Conservation (phyloP, 495 filamentous ascomycete species). For the Talaromyces liani region DNA sequence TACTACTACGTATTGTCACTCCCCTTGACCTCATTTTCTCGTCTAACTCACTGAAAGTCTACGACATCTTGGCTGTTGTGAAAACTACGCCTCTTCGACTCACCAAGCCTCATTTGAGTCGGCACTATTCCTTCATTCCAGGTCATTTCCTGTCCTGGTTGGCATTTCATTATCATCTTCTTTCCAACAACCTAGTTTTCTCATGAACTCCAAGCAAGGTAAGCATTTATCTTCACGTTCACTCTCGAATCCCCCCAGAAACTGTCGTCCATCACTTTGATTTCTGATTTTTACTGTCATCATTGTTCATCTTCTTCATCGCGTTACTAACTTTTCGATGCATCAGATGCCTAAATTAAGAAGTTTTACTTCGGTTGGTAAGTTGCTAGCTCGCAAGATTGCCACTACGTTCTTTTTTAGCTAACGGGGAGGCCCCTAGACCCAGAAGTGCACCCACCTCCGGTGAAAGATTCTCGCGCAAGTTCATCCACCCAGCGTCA, state of each 20-base stretch:
- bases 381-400: neutral
- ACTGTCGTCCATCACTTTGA: neutral
- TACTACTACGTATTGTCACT: neutral
- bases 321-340: neutral
- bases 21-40: neutral
- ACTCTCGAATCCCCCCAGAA: neutral
- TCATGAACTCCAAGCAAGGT: neutral
- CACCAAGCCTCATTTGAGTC: neutral
- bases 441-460: neutral
- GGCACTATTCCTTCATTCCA: neutral
- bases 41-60: neutral
- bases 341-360: neutral
- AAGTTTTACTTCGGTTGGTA: neutral
- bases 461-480: neutral
- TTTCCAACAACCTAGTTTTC: neutral
- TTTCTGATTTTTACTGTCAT: neutral
- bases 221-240: neutral
- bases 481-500: neutral
- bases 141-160: neutral
- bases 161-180: no score
- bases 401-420: neutral
- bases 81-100: neutral
- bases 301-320: neutral
- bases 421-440: neutral
- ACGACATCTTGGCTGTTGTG: neutral